Evolutionary conservation across 2,329 filamentous ascomycete genomes (phyloP).

Genomic region (Alternaria alternata): DNA sequence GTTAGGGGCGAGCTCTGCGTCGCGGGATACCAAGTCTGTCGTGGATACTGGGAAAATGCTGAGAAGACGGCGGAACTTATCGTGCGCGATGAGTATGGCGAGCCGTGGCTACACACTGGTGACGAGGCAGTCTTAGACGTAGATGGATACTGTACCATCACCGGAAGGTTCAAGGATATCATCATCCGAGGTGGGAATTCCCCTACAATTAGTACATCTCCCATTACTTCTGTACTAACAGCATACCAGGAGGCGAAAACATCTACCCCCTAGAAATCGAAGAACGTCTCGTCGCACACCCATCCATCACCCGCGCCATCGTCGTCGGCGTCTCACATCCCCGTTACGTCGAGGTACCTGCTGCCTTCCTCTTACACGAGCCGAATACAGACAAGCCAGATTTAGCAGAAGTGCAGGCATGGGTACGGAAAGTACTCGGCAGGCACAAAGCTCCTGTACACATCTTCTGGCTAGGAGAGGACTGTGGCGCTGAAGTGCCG

Average conservation of each 20-base stretch:
- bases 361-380: constrained; percentile 64
- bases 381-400: constrained; percentile 32
- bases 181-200: constrained; percentile 70
- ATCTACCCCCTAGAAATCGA: constrained; percentile 77
- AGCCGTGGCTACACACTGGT: constrained; percentile 51
- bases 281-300: constrained; percentile 72
- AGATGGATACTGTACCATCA: constrained; percentile 72
- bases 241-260: constrained; percentile 45
- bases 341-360: constrained; percentile 78
- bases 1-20: constrained; percentile 78
- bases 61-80: constrained; percentile 78
- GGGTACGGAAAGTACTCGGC: constrained; percentile 50
- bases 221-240: neutral
- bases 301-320: constrained; percentile 68
- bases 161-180: constrained; percentile 80
- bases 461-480: constrained; percentile 76
- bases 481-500: constrained; percentile 49
- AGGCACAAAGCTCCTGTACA: constrained; percentile 68
- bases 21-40: constrained; percentile 77
- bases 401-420: constrained; percentile 47
- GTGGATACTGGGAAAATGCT: constrained; percentile 70
- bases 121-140: constrained; percentile 52
- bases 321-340: constrained; percentile 74
- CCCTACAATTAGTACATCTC: neutral
- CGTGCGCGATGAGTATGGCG: constrained; percentile 68